Percentiles rank a stretch among this genome's conserved stretches.
phyloP scores from a whole-genome alignment of 2,329 filamentous ascomycete species.

The Colletotrichum lupini region DNA sequence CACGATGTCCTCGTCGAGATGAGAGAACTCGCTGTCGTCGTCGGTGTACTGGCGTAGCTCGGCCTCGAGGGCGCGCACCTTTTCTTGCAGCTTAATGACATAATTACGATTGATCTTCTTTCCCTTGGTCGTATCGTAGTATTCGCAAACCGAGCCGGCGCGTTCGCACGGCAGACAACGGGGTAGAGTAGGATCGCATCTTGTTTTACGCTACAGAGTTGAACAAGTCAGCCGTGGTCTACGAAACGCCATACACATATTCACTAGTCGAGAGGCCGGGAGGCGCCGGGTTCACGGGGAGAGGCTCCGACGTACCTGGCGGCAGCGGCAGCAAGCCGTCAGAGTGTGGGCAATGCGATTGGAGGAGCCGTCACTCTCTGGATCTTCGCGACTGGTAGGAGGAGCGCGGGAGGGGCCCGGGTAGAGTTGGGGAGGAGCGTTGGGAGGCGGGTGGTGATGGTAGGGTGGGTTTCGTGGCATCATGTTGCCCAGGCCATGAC shows the following conservation, averaged over 20 bases:
- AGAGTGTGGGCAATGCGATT: constrained; percentile 81
- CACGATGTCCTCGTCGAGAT: constrained; percentile 85
- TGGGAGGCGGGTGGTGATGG: constrained; percentile 37
- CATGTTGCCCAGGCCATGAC: constrained; percentile 57
- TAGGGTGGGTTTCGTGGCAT: constrained; percentile 38
- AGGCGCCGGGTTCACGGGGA: neutral
- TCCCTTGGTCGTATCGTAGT: constrained; percentile 90
- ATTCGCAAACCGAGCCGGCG: constrained; percentile 91
- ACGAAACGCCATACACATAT: neutral
- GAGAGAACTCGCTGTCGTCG: constrained; percentile 76
- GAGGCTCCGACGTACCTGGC: constrained; percentile 69
- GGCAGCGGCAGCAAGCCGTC: constrained; percentile 83
- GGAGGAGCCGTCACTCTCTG: constrained; percentile 62
- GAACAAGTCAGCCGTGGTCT: constrained; percentile 32
- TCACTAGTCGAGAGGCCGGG: constrained; percentile 13
- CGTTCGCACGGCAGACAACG: constrained; percentile 93
- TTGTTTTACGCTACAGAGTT: constrained; percentile 82
- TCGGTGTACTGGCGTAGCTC: constrained; percentile 84
- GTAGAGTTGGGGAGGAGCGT: constrained; percentile 39
- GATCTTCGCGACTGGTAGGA: constrained; percentile 49
- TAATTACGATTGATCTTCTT: constrained; percentile 90
- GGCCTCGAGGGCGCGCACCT: constrained; percentile 82
- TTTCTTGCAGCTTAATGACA: constrained; percentile 91
- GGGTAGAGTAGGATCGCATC: constrained; percentile 93
- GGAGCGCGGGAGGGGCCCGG: constrained; percentile 45